Evolutionary conservation across 1,284 basidiomycete genomes (phyloP).

Genomic region (Irpex sp.): DNA sequence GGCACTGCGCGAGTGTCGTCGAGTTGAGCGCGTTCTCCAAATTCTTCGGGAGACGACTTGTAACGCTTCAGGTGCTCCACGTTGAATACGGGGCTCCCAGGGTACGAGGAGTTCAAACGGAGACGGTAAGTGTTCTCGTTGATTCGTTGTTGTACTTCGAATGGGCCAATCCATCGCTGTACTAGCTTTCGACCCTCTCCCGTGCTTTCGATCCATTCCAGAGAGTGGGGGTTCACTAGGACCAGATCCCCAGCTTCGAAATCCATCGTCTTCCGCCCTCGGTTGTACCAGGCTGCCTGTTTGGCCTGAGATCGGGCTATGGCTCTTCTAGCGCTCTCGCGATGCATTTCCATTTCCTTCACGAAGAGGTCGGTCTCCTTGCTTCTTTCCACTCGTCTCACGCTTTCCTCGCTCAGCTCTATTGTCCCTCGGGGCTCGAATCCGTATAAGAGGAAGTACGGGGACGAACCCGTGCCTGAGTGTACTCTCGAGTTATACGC

Average conservation of each 20-base stretch:
- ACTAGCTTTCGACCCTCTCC: constrained; percentile 28
- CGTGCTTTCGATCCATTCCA: constrained; percentile 21
- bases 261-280: constrained; percentile 3
- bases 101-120: constrained; percentile 21
- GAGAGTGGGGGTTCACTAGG: constrained; percentile 26
- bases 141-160: constrained; percentile 16
- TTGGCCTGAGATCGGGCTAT: constrained; percentile 12
- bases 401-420: background rate
- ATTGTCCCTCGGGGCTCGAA: background rate
- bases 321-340: constrained; percentile 12
- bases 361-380: background rate
- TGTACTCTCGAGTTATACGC: background rate
- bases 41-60: too few species aligned
- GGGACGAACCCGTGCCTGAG: background rate
- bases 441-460: background rate
- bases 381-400: background rate
- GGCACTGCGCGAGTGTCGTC: too few species aligned
- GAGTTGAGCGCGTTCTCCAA: too few species aligned
- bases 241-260: constrained; percentile 23
- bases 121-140: constrained; percentile 24
- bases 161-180: constrained; percentile 14
- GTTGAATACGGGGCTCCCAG: constrained; percentile 26
- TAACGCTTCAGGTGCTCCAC: constrained; percentile 18
- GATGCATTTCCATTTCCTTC: constrained; percentile 1
- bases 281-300: constrained; percentile 8